These are phyloP conservation scores for Symmetrospora coprosmae DNA, from an alignment of 768 basidiomycete species.

Conservation along the genomic window DNA sequence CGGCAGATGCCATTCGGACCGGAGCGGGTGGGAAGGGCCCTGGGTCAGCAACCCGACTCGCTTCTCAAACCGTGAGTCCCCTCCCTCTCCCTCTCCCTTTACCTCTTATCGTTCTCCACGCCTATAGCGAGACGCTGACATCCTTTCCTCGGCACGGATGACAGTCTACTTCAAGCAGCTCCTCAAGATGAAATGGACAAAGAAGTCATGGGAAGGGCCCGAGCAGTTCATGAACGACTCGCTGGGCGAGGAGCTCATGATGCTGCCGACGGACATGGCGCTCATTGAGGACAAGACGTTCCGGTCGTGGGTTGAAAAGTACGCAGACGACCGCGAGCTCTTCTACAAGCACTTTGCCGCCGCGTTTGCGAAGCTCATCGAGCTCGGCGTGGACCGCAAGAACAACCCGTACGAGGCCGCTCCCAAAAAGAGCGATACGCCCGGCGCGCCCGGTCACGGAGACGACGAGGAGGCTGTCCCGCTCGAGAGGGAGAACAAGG, in stretches of 20 bases:
- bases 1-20: constrained; percentile 71
- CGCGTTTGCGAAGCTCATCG: constrained; percentile 23
- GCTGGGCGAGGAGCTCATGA: constrained; percentile 76
- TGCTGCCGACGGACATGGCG: constrained; percentile 51
- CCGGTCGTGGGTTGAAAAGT: constrained; percentile 72
- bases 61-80: background rate
- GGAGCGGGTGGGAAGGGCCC: constrained; percentile 65
- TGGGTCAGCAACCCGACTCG: constrained; percentile 47
- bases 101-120: no score
- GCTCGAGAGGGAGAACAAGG: constrained; percentile 6
- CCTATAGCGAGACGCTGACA: no score
- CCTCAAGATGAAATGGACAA: constrained; percentile 20
- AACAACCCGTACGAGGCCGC: constrained; percentile 20
- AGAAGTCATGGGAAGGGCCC: constrained; percentile 46
- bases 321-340: constrained; percentile 64
- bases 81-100: background rate
- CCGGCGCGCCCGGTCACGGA: constrained; percentile 13
- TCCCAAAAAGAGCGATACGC: constrained; percentile 19
- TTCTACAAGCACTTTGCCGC: constrained; percentile 78
- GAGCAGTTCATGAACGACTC: constrained; percentile 87
- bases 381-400: constrained; percentile 19
- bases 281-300: constrained; percentile 77
- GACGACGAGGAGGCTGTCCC: constrained; percentile 7
- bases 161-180: constrained; percentile 22
- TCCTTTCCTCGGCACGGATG: no score